Conservation (phyloP, 805 yeast genomes). For the Danielia reshetovae region DNA sequence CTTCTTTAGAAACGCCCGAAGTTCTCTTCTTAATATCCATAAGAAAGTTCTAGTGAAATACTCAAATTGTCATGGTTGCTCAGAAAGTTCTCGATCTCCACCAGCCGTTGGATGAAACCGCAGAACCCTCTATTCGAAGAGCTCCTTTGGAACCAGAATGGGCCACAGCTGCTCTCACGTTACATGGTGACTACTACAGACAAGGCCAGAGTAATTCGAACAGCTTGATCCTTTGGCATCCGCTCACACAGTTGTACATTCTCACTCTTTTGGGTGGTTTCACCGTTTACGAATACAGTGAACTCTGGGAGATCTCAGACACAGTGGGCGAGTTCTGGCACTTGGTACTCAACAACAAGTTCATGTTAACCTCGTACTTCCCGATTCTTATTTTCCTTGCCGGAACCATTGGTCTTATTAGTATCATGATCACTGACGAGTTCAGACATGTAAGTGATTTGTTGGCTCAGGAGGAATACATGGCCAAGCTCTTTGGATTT, state of each 20-base stretch:
- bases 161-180: constrained; percentile 55
- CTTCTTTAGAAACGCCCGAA: not conserved
- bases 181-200: constrained; percentile 59
- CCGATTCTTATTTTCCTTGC: constrained; percentile 38
- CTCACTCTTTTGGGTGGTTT: constrained; percentile 7
- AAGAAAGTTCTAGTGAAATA: no score
- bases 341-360: constrained; percentile 19
- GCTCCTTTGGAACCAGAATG: constrained; percentile 51
- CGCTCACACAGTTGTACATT: constrained; percentile 27
- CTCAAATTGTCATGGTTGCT: constrained; percentile 30
- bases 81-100: constrained; percentile 53
- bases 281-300: constrained; percentile 22
- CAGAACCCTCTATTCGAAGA: constrained; percentile 50
- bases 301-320: constrained; percentile 29
- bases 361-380: constrained; percentile 23
- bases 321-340: constrained; percentile 24
- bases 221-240: constrained; percentile 44
- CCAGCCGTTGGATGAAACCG: constrained; percentile 50
- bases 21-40: constrained; percentile 1
- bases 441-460: constrained; percentile 36
- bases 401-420: constrained; percentile 38
- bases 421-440: constrained; percentile 42
- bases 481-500: constrained; percentile 43
- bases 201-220: constrained; percentile 46
- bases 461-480: constrained; percentile 21